Base-by-base conservation (phyloP, 352 stramenopile genomes). In the Phytophthora sojae region DNA sequence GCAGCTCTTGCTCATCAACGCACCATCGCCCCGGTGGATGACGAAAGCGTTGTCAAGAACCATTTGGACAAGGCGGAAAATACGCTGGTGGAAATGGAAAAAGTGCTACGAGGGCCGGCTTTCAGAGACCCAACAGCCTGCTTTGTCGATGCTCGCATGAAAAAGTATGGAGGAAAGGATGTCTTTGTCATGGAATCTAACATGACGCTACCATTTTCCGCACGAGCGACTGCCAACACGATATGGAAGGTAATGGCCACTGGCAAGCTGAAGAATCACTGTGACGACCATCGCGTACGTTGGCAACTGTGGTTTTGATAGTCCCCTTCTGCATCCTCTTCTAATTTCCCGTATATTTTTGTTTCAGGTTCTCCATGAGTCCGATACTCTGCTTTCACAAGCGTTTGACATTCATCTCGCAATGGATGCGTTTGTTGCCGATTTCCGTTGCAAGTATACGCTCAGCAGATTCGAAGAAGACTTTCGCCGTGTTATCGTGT, bases 401-500 rank as follows among this genome's bases (percentile, higher is more conserved):
- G 50, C 39, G 4, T 57, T 74, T 23, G 37, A 29, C 5, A 61
- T 65, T 30, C 55, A 51, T 7, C 61, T 55, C 17, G 9, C 37
- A 7, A 61, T 29, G 14, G 55, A 61, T 49, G 25, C 4, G 7
- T 5, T 19, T 11, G 29, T 61, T 37, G 60, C n/a, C 9, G 54
- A 74, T 47, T 61, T 73, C n/a, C 60, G 55, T 1, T 44, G 44
- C 11, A 64, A 64, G 5, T 73, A 62, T n/a, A 70, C 39, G 7
- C 19, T 85, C 29, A 73, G 71, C 3, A 72, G 67, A 29, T 89
- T 79, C 26, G 57, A 79, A 9, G 77, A 86, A 9, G 42, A 57
- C 0, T 45, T 67, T 12, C 71, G 79, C 23, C 32, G 71, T 52
- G 67, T 89, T 17, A 53, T 87, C 2, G 75, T 80, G 21, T 84